phyloP scores from a whole-genome alignment of 257 asterid species.

The Solanum boliviense region DNA sequence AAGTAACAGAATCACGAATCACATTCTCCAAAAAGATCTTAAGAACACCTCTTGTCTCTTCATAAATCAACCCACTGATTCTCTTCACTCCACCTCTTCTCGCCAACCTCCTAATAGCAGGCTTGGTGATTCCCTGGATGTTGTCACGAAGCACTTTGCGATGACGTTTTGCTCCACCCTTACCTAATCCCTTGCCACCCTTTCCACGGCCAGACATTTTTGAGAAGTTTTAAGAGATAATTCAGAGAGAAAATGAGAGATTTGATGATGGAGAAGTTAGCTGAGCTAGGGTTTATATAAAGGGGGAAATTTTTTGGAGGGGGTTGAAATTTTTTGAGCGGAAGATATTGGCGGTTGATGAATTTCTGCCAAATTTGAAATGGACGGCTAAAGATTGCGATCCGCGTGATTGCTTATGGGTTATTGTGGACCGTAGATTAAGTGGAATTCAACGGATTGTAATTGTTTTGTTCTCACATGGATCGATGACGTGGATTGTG shows the following conservation, averaged over 20 bases:
- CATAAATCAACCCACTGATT: conserved; percentile 20
- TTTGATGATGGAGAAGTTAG: background rate
- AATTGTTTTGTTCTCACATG: background rate
- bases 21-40: conserved; percentile 26
- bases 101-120: conserved; percentile 16
- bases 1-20: conserved; percentile 24
- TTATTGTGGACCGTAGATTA: background rate
- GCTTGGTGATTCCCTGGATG: conserved; percentile 24
- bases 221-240: background rate
- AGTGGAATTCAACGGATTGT: background rate
- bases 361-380: background rate
- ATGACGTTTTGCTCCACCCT: conserved; percentile 26
- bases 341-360: conserved; percentile 1
- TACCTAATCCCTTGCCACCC: conserved; percentile 29
- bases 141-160: conserved; percentile 23
- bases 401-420: background rate
- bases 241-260: background rate
- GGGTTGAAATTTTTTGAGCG: background rate
- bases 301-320: background rate
- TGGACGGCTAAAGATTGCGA: background rate
- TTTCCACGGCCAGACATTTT: conserved; percentile 26
- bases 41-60: conserved; percentile 17
- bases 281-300: background rate
- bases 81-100: conserved; percentile 26
- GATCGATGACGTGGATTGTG: conserved; percentile 3